These are phyloP conservation scores for Microbotryum silenes-acaulis DNA, from an alignment of 1,284 basidiomycete species.

Conservation along the genomic window DNA sequence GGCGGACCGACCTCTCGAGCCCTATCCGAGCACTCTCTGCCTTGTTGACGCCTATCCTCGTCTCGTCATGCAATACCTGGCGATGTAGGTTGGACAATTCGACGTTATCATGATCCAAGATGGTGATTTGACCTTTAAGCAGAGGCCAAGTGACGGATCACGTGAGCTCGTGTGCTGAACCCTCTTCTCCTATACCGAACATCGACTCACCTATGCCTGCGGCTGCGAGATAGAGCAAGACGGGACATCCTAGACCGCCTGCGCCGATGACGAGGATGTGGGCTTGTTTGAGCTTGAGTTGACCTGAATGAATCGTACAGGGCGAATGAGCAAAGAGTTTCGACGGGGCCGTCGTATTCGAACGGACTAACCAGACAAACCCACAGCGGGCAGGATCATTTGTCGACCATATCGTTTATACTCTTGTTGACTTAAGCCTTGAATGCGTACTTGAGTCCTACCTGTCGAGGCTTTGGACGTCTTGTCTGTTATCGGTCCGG, in stretches of 20 bases:
- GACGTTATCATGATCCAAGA: conserved; percentile 86
- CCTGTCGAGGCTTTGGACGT: accelerated
- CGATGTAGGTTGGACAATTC: conserved; percentile 89
- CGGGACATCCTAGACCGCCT: conserved; percentile 92
- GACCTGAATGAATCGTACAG: conserved; percentile 51
- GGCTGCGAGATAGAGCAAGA: conserved; percentile 83
- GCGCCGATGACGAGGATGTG: conserved; percentile 85
- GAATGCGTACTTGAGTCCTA: neutral
- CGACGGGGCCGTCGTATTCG: neutral
- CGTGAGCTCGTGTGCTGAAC: neutral
- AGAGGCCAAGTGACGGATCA: neutral
- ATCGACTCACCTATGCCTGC: conserved; percentile 70
- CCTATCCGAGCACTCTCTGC: conserved; percentile 62
- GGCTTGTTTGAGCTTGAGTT: conserved; percentile 66
- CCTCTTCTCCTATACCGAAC: neutral
- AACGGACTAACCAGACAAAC: conserved; percentile 55
- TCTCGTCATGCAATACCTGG: conserved; percentile 80
- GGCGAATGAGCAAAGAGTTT: neutral
- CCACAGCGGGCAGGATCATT: conserved; percentile 89
- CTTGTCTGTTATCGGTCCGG: neutral
- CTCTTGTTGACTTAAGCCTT: conserved; percentile 49
- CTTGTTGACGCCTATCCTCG: conserved; percentile 71
- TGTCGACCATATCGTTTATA: conserved; percentile 91
- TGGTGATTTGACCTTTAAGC: conserved; percentile 63
- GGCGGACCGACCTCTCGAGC: neutral